A percentile compares a stretch with the other conserved stretches of the same genome.
phyloP scores from a whole-genome alignment of 2,329 filamentous ascomycete genomes.

The Colletotrichum abscissum region DNA sequence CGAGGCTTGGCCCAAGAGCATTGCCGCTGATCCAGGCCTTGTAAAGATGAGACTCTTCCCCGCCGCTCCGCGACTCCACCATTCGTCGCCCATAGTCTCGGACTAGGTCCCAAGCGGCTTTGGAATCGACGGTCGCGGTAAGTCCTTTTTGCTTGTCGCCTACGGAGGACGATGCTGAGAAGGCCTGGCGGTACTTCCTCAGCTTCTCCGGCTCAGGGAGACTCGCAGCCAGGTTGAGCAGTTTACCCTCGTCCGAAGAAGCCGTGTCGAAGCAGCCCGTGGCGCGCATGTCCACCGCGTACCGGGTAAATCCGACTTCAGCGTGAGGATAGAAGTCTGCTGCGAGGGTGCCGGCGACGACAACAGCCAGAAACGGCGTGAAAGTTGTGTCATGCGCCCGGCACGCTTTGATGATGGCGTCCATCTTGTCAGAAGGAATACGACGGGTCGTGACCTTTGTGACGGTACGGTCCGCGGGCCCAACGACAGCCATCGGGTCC shows the following conservation, averaged over 20 bases:
- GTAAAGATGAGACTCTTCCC: slow-evolving; percentile 16
- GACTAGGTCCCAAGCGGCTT: slow-evolving; percentile 17
- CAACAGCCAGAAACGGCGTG: slow-evolving; percentile 37
- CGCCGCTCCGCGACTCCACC: slow-evolving; percentile 7
- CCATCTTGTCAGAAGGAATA: slow-evolving; percentile 15
- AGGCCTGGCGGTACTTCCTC: slow-evolving; percentile 13
- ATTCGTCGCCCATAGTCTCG: slow-evolving; percentile 18
- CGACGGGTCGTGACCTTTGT: slow-evolving; percentile 26
- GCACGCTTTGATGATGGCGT: slow-evolving; percentile 35
- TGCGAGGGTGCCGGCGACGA: slow-evolving; percentile 33
- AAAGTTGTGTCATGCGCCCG: slow-evolving; percentile 38
- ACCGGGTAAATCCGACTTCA: slow-evolving; percentile 33
- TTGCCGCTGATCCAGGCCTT: slow-evolving; percentile 34
- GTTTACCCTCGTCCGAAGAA: slow-evolving; percentile 1
- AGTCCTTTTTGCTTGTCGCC: background rate
- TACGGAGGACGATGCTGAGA: background rate
- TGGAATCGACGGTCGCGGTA: background rate
- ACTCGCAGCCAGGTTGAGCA: slow-evolving; percentile 27
- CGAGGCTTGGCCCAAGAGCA: slow-evolving; percentile 39
- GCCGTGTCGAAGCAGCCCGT: slow-evolving; percentile 3
- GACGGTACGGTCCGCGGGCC: background rate
- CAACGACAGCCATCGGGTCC: background rate
- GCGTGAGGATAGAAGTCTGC: slow-evolving; percentile 40
- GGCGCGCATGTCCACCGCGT: slow-evolving; percentile 53
- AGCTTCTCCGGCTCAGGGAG: slow-evolving; percentile 13